Base-by-base conservation (phyloP, 176 grass and related monocot genomes). In the Oryza longistaminata region DNA sequence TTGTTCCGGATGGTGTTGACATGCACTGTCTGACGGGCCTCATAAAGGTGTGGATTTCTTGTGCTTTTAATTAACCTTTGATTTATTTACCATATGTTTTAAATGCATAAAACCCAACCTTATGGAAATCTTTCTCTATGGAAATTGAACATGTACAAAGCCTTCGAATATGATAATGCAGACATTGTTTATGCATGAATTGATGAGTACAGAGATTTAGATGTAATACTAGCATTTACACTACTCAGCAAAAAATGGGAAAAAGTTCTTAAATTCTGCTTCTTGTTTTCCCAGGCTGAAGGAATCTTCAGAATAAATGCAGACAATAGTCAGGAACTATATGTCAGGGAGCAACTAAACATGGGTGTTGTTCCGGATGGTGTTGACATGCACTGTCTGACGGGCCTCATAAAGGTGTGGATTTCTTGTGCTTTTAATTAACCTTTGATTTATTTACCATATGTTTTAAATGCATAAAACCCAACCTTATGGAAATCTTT, bases 251-350 rank as follows among this genome's bases (percentile, higher is more conserved):
- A 62, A 62, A 62, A 24, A 62, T 0, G 9, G 48, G 8, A 24
- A 62, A 3, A 62, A 68, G 24, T 79, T 68, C 29, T 78, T 49
- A 85, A 91, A 34, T 73, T 16, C 49, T 49, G 1, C 46, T 79
- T 73, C 64, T 77, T 90, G 55, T 77, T 74, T 25, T 87, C 52
- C 11, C 84, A 99, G 96, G 88, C 90, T 78, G 96, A 99, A 92
- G 96, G 96, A 13, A 92, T 99, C 70, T 99, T 99, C 81, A 96
- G 96, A 82, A 96, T 99, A 81, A 96, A 95, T 86, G 96, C 96
- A 9, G 93, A 99, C 13, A 99, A 96, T 84, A 90, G 84, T 44
- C 96, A 96, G 79, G 93, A 99, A 81, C 61, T 89, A 8, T 66
- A 84, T 87, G 96, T 99, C 33, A 96, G 93, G 73, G 91, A 96